Base-by-base conservation (phyloP, 306 rosid genomes). In the Pterocarpus santalinus region DNA sequence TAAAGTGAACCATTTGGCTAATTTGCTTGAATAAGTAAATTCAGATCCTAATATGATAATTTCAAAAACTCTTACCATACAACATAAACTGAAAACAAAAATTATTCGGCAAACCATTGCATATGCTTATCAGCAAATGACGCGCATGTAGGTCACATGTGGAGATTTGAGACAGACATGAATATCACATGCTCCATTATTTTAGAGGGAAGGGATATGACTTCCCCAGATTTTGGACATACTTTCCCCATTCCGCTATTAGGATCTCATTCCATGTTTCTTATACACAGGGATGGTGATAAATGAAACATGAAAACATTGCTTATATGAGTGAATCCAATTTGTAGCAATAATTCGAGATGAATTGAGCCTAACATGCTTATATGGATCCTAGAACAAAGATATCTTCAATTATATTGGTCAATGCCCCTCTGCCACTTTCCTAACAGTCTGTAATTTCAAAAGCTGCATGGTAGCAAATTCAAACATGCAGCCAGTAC, bases 391-490 rank as follows among this genome's bases (percentile, higher is more conserved):
- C 41, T 36, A 16, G 52, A 53, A 53, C 53, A 55, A 46, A 55
- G 74, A 17, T 78, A 79, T 55, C 43, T 69, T 38, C 41, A 57
- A 71, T 46, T 46, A 8, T 15, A 67, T 22, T 43, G 46, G 62
- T 62, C 9, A 73, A 39, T 72, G 57, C 16, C 58, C 57, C 57
- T 16, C 41, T 51, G 55, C 28, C 63, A 74, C 75, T 33, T n/a
- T 49, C 38, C 73, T 1, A 62, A 28, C 38, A 63, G 35, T 30
- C 11, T 14, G 33, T 10, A 64, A 13, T 63, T 64, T 56, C 10
- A 75, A 74, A 65, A 65, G 52, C 38, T 47, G 57, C 69, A 32
- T 2, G 73, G 49, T 57, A 61, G 44, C 65, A 73, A 11, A 74
- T 35, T 60, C 30, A 43, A 79, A 74, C 70, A 17, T 30, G 16